phyloP scores from a whole-genome alignment of 495 filamentous ascomycete genomes.

The Penicillium manginii region DNA sequence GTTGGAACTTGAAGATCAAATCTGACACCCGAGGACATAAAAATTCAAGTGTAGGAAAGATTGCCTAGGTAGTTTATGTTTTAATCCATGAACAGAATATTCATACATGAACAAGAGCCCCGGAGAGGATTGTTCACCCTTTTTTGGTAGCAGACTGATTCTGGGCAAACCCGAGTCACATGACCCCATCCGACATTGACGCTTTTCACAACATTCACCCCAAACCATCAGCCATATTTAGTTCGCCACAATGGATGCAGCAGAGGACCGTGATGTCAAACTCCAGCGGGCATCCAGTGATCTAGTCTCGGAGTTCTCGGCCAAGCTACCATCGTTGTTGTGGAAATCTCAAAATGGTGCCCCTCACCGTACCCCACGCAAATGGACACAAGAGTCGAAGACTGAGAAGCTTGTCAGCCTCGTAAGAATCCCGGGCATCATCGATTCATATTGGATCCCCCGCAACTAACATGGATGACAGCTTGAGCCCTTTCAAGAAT shows the following conservation, averaged over 20 bases:
- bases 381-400: slow-evolving; percentile 44
- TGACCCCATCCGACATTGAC: slow-evolving; percentile 31
- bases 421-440: slow-evolving; percentile 30
- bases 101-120: too few relatives aligned
- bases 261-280: slow-evolving; percentile 69
- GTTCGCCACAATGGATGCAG: slow-evolving; percentile 46
- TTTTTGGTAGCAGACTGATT: too few relatives aligned
- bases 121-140: too few relatives aligned
- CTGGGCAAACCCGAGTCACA: slow-evolving; percentile 15
- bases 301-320: slow-evolving; percentile 65
- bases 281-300: slow-evolving; percentile 72
- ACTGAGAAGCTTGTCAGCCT: slow-evolving; percentile 48
- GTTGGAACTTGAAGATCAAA: too few relatives aligned
- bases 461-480: slow-evolving; percentile 39
- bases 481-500: slow-evolving; percentile 93
- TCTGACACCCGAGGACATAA: too few relatives aligned
- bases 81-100: too few relatives aligned
- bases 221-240: slow-evolving; percentile 1
- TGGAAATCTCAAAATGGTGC: slow-evolving; percentile 40
- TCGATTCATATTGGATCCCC: not conserved
- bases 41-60: too few relatives aligned
- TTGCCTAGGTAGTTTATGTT: too few relatives aligned
- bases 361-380: slow-evolving; percentile 39
- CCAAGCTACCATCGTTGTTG: slow-evolving; percentile 55
- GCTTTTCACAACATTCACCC: slow-evolving; percentile 25